phyloP scores from a whole-genome alignment of 2,329 filamentous ascomycete species.

The Talaromyces rugulosus region DNA sequence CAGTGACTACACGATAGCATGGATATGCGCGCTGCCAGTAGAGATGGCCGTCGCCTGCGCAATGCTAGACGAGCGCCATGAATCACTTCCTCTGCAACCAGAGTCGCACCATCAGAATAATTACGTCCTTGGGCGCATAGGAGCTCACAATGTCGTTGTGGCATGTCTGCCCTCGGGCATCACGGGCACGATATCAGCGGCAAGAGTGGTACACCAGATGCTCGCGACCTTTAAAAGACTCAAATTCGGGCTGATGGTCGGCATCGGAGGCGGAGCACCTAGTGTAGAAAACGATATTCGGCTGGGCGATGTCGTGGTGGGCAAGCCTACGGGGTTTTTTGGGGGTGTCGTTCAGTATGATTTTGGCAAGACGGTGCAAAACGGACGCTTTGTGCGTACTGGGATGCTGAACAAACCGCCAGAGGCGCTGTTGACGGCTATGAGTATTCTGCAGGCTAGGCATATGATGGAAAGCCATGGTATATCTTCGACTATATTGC shows the following conservation, averaged over 20 bases:
- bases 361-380: conserved; percentile 11
- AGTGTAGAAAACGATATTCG: conserved; percentile 9
- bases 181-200: conserved; percentile 15
- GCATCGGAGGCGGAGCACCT: conserved; percentile 18
- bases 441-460: not conserved
- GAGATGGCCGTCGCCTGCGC: conserved; percentile 3
- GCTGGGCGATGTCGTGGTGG: conserved; percentile 17
- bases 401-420: conserved; percentile 14
- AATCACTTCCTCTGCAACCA: not conserved
- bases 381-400: conserved; percentile 10
- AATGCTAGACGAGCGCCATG: conserved; percentile 6
- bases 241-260: conserved; percentile 16
- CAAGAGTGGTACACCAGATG: conserved; percentile 16
- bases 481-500: not conserved
- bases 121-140: conserved; percentile 2
- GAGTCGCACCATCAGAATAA: not conserved
- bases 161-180: conserved; percentile 17
- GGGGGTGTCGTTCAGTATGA: conserved; percentile 17
- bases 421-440: conserved; percentile 3
- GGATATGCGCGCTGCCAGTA: conserved; percentile 7
- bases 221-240: conserved; percentile 14
- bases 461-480: conserved; percentile 16
- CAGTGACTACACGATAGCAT: not conserved
- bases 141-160: conserved; percentile 17
- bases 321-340: conserved; percentile 8